phyloP scores from a whole-genome alignment of 2,329 filamentous ascomycete genomes.

The Teratosphaeria epicoccoides region DNA sequence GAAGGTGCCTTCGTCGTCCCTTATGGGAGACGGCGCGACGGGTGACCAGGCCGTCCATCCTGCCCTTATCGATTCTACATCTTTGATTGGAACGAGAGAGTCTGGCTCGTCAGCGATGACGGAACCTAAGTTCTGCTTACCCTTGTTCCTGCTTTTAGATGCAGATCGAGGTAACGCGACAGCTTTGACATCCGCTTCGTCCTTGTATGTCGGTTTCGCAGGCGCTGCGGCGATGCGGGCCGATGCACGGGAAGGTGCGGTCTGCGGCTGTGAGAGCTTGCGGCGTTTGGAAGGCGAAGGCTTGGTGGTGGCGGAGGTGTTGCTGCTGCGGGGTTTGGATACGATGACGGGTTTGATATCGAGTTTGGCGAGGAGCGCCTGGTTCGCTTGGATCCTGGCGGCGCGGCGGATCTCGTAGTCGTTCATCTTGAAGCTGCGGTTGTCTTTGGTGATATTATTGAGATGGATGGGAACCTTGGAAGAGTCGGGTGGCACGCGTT shows the following conservation, averaged over 20 bases:
- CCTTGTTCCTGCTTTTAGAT: constrained; percentile 4
- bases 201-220: constrained; percentile 27
- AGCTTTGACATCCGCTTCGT: constrained; percentile 23
- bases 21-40: constrained; percentile 30
- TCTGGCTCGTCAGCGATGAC: constrained; percentile 7
- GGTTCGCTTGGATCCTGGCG: constrained; percentile 41
- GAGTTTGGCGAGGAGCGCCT: constrained; percentile 38
- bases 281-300: constrained; percentile 30
- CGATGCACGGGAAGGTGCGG: constrained; percentile 35
- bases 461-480: no score
- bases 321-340: constrained; percentile 5
- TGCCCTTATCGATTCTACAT: constrained; percentile 25
- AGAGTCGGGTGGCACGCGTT: not conserved
- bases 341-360: constrained; percentile 29
- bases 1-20: constrained; percentile 31
- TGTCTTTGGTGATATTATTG: not conserved
- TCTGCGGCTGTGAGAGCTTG: constrained; percentile 21
- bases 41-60: constrained; percentile 38
- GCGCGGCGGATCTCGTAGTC: constrained; percentile 38
- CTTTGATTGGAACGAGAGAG: constrained; percentile 17
- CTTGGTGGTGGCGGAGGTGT: constrained; percentile 8
- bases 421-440: constrained; percentile 23
- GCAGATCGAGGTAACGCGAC: constrained; percentile 17
- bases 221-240: constrained; percentile 37
- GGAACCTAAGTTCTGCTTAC: constrained; percentile 5